Evolutionary conservation across 202 grass and related monocot species (phyloP).

Genomic region (Panicum virgatum): DNA sequence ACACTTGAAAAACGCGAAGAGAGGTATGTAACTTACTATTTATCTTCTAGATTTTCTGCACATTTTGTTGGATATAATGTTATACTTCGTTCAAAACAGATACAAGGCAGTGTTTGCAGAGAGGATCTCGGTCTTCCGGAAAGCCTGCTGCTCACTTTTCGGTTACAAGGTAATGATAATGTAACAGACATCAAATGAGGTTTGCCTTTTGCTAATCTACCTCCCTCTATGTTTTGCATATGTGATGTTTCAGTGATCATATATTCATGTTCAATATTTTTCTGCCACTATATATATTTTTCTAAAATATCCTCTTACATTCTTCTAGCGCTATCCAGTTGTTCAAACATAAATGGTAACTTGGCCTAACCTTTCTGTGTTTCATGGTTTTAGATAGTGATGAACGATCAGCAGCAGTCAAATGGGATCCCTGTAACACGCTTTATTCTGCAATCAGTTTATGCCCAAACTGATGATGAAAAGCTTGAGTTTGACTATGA

Average conservation of each 20-base stretch:
- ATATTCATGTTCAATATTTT: not conserved
- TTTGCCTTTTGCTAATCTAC: not conserved
- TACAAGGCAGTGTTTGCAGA: slow-evolving; percentile 96
- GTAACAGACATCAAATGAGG: not conserved
- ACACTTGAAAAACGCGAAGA: slow-evolving; percentile 98
- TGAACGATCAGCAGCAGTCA: slow-evolving; percentile 91
- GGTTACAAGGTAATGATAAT: slow-evolving; percentile 77
- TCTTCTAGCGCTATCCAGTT: slow-evolving; percentile 7
- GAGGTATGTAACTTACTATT: slow-evolving; percentile 56
- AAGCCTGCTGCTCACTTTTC: slow-evolving; percentile 93
- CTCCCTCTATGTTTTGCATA: not conserved
- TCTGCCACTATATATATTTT: not conserved
- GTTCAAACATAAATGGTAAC: slow-evolving; percentile 10
- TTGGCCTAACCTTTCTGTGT: slow-evolving; percentile 1
- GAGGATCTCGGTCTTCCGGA: slow-evolving; percentile 93
- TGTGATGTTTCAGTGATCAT: not conserved
- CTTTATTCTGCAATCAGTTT: slow-evolving; percentile 93
- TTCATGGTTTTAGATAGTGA: slow-evolving; percentile 75
- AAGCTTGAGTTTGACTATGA: slow-evolving; percentile 99
- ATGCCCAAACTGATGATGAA: slow-evolving; percentile 92
- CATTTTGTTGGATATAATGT: slow-evolving; percentile 32
- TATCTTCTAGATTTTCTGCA: slow-evolving; percentile 17
- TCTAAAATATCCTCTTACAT: slow-evolving; percentile 7
- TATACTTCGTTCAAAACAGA: slow-evolving; percentile 55
- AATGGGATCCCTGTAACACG: slow-evolving; percentile 93